phyloP scores from a whole-genome alignment of 257 asterid genomes.

The Nyctanthes arbortristis region DNA sequence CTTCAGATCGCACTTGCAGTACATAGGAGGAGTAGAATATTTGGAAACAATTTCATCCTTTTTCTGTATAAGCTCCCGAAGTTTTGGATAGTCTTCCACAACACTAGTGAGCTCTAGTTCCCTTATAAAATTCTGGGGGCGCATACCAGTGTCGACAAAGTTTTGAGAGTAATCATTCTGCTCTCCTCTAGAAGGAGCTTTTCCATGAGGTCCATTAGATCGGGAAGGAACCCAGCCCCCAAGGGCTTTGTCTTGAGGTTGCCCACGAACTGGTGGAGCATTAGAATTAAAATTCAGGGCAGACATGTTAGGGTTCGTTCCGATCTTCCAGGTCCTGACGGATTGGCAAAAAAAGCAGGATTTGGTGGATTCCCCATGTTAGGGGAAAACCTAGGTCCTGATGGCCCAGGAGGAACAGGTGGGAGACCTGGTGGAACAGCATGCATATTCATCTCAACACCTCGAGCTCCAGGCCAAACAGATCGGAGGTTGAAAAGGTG shows the following conservation, averaged over 20 bases:
- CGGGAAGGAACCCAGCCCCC: conserved; percentile 96
- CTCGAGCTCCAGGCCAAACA: conserved; percentile 92
- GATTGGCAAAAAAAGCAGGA: conserved; percentile 63
- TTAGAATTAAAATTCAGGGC: conserved; percentile 58
- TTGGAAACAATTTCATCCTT: conserved; percentile 94
- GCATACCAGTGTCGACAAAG: conserved; percentile 98
- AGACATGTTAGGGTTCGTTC: conserved; percentile 58
- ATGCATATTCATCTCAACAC: conserved; percentile 84
- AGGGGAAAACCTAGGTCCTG: conserved; percentile 70
- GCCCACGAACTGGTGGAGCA: conserved; percentile 61
- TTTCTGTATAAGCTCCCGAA: conserved; percentile 94
- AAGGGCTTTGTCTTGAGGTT: conserved; percentile 62
- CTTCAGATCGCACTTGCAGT: conserved; percentile 79
- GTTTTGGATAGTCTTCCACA: conserved; percentile 98
- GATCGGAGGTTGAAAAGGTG: conserved; percentile 87
- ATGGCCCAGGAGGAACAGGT: conserved; percentile 72
- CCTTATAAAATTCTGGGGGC: conserved; percentile 95
- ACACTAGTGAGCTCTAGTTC: conserved; percentile 98
- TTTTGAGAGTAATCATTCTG: conserved; percentile 99
- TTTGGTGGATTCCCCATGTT: conserved; percentile 65
- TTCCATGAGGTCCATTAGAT: conserved; percentile 74
- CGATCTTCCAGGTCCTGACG: conserved; percentile 74
- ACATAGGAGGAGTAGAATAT: conserved; percentile 85
- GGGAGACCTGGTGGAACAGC: conserved; percentile 79
- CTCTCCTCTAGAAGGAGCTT: conserved; percentile 99